Evolutionary conservation across 2,329 filamentous ascomycete species (phyloP).

Genomic region (Atkinsonella texensis): DNA sequence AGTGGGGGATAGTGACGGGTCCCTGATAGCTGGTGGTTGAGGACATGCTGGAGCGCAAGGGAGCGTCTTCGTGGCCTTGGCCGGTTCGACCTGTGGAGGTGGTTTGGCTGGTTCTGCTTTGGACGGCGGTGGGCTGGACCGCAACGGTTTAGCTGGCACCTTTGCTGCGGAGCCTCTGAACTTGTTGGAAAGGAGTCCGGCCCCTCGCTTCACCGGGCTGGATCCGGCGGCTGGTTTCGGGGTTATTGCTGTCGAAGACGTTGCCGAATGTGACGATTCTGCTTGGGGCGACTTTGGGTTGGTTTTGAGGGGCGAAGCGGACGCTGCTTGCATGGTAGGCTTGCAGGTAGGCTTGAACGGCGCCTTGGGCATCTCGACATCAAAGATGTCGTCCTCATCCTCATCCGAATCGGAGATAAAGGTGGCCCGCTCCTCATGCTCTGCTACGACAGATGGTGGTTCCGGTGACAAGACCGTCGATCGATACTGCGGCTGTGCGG

Average conservation of each 20-base stretch:
- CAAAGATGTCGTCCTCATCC: slow-evolving; percentile 8
- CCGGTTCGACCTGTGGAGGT: neutral
- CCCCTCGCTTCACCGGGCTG: neutral
- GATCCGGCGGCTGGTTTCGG: neutral
- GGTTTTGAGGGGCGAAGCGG: neutral
- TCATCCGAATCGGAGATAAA: slow-evolving; percentile 29
- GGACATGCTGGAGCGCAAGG: neutral
- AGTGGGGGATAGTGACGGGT: neutral
- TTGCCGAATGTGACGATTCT: neutral
- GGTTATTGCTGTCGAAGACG: neutral
- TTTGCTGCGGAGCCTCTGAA: slow-evolving; percentile 1
- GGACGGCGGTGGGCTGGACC: neutral
- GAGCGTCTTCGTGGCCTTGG: neutral
- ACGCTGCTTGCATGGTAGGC: slow-evolving; percentile 3
- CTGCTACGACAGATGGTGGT: slow-evolving; percentile 13
- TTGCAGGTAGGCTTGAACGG: neutral
- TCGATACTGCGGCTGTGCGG: slow-evolving; percentile 24
- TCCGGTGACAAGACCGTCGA: slow-evolving; percentile 13
- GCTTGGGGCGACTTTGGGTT: neutral
- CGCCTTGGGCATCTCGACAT: slow-evolving; percentile 1
- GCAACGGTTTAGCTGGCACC: neutral
- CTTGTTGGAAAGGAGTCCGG: slow-evolving; percentile 8
- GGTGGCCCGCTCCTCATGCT: slow-evolving; percentile 24
- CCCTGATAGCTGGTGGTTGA: neutral
- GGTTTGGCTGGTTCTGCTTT: neutral